Evolutionary conservation across 2,329 filamentous ascomycete species (phyloP).

Genomic region (Neonectria magnoliae): DNA sequence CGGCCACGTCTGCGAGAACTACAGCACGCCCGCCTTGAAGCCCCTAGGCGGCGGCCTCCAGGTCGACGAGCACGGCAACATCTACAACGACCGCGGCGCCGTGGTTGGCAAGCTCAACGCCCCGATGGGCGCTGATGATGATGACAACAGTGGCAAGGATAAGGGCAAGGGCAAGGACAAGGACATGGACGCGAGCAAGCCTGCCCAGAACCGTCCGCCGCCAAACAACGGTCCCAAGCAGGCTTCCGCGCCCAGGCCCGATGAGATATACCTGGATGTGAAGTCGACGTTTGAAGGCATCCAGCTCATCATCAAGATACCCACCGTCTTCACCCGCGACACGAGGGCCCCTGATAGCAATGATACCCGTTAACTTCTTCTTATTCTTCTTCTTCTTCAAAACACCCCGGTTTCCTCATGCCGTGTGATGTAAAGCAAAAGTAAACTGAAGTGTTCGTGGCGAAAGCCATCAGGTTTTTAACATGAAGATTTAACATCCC

Average conservation of each 20-base stretch:
- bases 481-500: not conserved
- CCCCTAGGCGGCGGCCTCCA: conserved; percentile 62
- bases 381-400: not conserved
- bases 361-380: not conserved
- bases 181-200: conserved; percentile 6
- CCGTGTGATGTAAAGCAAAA: not conserved
- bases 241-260: conserved; percentile 54
- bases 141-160: not conserved
- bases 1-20: conserved; percentile 74
- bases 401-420: not conserved
- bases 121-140: conserved; percentile 32
- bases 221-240: conserved; percentile 42
- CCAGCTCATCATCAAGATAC: conserved; percentile 66
- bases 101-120: conserved; percentile 71
- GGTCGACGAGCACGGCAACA: conserved; percentile 67
- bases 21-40: conserved; percentile 62
- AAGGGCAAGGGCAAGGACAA: conserved; percentile 12
- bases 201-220: not conserved
- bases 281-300: conserved; percentile 68
- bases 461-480: not conserved
- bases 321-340: conserved; percentile 60
- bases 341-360: conserved; percentile 45
- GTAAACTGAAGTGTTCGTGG: not conserved
- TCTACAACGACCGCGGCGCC: conserved; percentile 66
- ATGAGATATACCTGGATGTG: conserved; percentile 66